phyloP scores from a whole-genome alignment of 1,284 basidiomycete genomes.

The Sanghuangporus baumii region DNA sequence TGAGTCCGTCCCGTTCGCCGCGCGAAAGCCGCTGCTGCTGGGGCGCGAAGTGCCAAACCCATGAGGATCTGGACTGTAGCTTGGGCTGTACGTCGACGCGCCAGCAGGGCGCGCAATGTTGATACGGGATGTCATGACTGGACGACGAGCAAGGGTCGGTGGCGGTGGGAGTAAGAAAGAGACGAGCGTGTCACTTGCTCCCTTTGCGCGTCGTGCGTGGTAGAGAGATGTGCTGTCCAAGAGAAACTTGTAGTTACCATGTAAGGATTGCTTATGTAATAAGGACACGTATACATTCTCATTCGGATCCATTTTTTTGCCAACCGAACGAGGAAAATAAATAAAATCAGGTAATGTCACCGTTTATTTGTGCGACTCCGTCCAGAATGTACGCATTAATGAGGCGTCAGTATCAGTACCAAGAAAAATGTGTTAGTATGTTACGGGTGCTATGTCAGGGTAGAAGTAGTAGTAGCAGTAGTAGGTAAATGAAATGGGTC shows the following conservation, averaged over 20 bases:
- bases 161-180: not conserved
- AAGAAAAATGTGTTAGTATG: too few species aligned
- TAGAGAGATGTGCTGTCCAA: slow-evolving; percentile 6
- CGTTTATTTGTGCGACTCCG: too few species aligned
- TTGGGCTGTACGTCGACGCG: slow-evolving; percentile 43
- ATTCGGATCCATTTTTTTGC: too few species aligned
- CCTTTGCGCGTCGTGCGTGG: not conserved
- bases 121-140: slow-evolving; percentile 72
- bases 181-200: not conserved
- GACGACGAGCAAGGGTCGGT: not conserved
- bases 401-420: too few species aligned
- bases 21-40: slow-evolving; percentile 65
- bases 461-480: too few species aligned
- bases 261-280: not conserved
- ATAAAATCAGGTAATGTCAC: too few species aligned
- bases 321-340: too few species aligned
- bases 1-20: slow-evolving; percentile 50
- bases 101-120: slow-evolving; percentile 71
- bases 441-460: too few species aligned
- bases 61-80: slow-evolving; percentile 65
- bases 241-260: not conserved
- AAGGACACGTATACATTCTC: not conserved
- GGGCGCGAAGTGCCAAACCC: slow-evolving; percentile 63
- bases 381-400: too few species aligned
- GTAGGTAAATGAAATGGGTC: too few species aligned